Conservation (phyloP, 179 eudicot genomes). For the Gypsophila paniculata region DNA sequence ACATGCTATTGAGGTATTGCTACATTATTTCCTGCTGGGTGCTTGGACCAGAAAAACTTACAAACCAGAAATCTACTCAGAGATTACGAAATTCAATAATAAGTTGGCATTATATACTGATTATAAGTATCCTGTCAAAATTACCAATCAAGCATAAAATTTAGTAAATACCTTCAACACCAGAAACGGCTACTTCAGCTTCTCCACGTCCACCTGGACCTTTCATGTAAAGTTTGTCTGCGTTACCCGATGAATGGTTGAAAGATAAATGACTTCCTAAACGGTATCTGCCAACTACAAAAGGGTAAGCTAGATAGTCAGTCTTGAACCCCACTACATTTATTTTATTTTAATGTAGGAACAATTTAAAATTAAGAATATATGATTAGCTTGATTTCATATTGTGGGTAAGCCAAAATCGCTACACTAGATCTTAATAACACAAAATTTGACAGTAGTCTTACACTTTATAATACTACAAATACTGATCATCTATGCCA, state of each 20-base stretch:
- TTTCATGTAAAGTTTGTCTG: slow-evolving; percentile 85
- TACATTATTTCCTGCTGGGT: no score
- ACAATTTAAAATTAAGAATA: neutral
- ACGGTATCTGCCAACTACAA: slow-evolving; percentile 73
- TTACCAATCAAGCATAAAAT: no score
- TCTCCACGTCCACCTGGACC: slow-evolving; percentile 99
- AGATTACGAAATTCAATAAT: no score
- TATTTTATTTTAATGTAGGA: neutral
- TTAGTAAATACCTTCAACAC: slow-evolving; percentile 61
- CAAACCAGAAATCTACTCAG: no score
- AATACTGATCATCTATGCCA: neutral
- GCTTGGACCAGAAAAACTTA: no score
- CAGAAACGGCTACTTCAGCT: slow-evolving; percentile 97
- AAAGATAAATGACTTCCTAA: slow-evolving; percentile 87
- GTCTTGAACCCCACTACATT: neutral
- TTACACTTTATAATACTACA: neutral
- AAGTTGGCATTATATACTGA: no score
- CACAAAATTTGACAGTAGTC: neutral
- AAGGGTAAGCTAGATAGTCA: slow-evolving; percentile 5
- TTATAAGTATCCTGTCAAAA: no score
- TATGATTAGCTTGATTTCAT: neutral
- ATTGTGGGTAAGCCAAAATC: slow-evolving; percentile 6
- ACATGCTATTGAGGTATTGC: no score
- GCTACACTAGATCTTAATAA: neutral
- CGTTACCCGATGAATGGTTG: slow-evolving; percentile 63